Base-by-base conservation (phyloP, 768 basidiomycete species). In the Tylopilus plumbeoviolaceoides region DNA sequence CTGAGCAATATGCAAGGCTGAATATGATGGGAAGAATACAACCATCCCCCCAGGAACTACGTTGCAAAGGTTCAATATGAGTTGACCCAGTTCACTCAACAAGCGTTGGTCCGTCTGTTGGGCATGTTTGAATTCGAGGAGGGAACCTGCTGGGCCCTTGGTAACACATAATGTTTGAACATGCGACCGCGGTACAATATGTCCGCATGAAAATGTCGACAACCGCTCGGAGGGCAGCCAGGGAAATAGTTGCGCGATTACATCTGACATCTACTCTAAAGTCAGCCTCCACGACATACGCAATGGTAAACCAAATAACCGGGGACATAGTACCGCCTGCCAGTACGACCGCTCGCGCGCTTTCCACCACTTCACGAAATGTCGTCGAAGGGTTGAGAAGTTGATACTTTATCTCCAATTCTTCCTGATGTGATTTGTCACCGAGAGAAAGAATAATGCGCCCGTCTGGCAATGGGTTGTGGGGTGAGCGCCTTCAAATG, bases 281-380 rank as follows among this genome's bases (percentile, higher is more conserved):
- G 40, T 57, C 39, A 60, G 53, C 28, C 48, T 44, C 36, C 41
- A 27, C 28, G 25, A 50, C 44, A 43, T 15, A 12, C 20, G n/a
- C 17, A 18, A 18, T 1, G 0, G 15, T 7, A 20, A 51, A 42
- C 61, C 72, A 48, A 72, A 76, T 48, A 49, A 97, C 92, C n/a
- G 95, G 95, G 7, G 93, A 92, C 97, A 99, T 98, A 0, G 95
- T 99, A 5, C 95, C 95, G 9, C 95, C 95, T 8, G 97, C 95
- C 36, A 99, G 75, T 27, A 98, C 72, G n/a, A 98, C 85, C 3
- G 89, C 80, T 35, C 91, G 75, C 1, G 94, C 91, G 23, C 78
- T 75, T 18, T 92, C 84, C 1, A 91, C 82, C 7, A 98, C 80
- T n/a, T 91, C 88, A 50, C 78, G 74, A 63, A 98, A 98, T 52